These are phyloP conservation scores for Collybia nuda DNA, from an alignment of 768 basidiomycete genomes.

Conservation along the genomic window DNA sequence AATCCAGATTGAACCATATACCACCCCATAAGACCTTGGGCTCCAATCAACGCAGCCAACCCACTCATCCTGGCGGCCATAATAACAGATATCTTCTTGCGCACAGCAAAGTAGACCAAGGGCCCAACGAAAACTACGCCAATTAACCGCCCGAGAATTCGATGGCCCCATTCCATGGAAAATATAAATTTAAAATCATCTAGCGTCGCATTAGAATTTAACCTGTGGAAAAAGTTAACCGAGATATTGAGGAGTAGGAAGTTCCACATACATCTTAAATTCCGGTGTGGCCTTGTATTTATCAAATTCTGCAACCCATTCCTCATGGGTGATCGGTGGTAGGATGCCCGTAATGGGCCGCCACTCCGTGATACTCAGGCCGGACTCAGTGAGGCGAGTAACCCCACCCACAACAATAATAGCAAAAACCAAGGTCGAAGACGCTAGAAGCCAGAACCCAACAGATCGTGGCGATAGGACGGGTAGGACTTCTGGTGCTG, in stretches of 20 bases:
- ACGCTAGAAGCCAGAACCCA: slow-evolving; percentile 82
- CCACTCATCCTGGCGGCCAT: slow-evolving; percentile 66
- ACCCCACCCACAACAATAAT: slow-evolving; percentile 96
- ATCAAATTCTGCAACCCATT: slow-evolving; percentile 88
- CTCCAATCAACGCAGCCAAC: slow-evolving; percentile 81
- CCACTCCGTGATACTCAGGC: slow-evolving; percentile 98
- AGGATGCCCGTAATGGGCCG: slow-evolving; percentile 85
- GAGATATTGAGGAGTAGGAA: neutral
- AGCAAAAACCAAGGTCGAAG: slow-evolving; percentile 83
- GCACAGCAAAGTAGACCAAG: slow-evolving; percentile 73
- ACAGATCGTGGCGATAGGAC: slow-evolving; percentile 68
- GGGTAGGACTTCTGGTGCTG: slow-evolving; percentile 34
- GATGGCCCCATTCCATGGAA: slow-evolving; percentile 98
- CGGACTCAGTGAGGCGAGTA: slow-evolving; percentile 95
- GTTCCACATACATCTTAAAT: slow-evolving; percentile 78
- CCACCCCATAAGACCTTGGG: slow-evolving; percentile 94
- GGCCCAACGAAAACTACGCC: slow-evolving; percentile 84
- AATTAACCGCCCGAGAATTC: slow-evolving; percentile 86
- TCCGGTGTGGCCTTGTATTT: slow-evolving; percentile 96
- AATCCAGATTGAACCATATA: slow-evolving; percentile 99
- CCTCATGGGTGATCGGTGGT: slow-evolving; percentile 72
- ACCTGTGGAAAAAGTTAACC: slow-evolving; percentile 39
- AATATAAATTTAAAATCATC: slow-evolving; percentile 96
- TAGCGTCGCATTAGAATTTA: slow-evolving; percentile 86
- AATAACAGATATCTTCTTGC: slow-evolving; percentile 64